Base-by-base conservation (phyloP, 176 grass and related monocot genomes). In the Oryza nivara region DNA sequence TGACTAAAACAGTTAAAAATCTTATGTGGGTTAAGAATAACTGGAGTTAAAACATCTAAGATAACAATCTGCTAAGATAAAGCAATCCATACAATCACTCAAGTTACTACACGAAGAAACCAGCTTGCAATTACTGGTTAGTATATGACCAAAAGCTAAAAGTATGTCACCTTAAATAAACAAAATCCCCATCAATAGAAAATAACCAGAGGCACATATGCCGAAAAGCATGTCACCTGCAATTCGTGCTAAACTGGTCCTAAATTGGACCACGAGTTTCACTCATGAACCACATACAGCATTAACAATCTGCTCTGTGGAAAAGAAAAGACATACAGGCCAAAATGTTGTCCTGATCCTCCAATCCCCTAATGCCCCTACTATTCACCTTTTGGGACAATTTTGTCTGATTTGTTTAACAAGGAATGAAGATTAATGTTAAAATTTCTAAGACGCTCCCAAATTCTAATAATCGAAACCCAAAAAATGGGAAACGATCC, bases 211-310 rank as follows among this genome's bases (percentile, higher is more conserved):
- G 20, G 30, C 14, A 52, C 71, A 12, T 47, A 76, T 71, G 10
- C 23, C 8, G 35, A 61, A 35, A 47, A 61, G 14, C 25, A 82
- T 41, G 40, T 41, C 40, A 67, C 11, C 13, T 10, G 23, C 63
- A 75, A 46, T n/a, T 60, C 15, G 3, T 32, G 35, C 64, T 46
- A 78, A 47, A 32, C 14, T 10, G 2, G 65, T 17, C 44, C 3
- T 22, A 85, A 76, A 41, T 26, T 77, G 16, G 22, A 66, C 30
- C 36, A 60, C 11, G 19, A 61, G 67, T 84, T 74, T 19, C 41
- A 74, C 46, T 10, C 71, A 40, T 34, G 9, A 23, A 78, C 16
- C 47, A 44, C 30, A 34, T 43, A 13, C 26, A 32, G 19, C n/a
- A 12, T 65, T 65, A 78, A 15, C 0, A 63, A 73, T 45, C 51